Percentiles rank a stretch among this genome's conserved stretches.
Conservation (phyloP, 352 stramenopile species). For the Phytopythium oedochilum region DNA sequence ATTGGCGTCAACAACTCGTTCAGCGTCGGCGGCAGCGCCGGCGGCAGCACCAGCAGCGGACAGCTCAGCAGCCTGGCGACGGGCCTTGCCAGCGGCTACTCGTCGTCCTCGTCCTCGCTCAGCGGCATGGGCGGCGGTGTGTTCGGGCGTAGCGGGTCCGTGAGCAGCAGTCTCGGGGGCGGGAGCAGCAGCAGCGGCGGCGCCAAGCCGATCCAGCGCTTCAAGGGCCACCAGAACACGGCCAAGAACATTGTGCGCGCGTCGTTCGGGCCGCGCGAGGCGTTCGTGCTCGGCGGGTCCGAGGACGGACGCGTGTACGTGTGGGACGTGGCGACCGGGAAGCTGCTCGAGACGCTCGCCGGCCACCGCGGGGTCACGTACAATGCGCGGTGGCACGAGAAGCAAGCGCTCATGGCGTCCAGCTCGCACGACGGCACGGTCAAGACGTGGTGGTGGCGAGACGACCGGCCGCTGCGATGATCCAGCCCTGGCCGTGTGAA, state of each 20-base stretch:
- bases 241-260: conserved; percentile 86
- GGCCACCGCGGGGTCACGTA: conserved; percentile 80
- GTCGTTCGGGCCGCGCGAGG: conserved; percentile 79
- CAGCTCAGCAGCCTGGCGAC: conserved; percentile 1
- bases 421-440: conserved; percentile 88
- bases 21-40: conserved; percentile 12
- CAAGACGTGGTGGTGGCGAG: conserved; percentile 88
- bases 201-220: conserved; percentile 75
- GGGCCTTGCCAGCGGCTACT: conserved; percentile 4
- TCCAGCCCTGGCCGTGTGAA: conserved; percentile 13
- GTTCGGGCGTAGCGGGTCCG: conserved; percentile 3
- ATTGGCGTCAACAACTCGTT: conserved; percentile 16
- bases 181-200: conserved; percentile 35
- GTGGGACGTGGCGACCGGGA: conserved; percentile 85
- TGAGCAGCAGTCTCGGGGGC: not conserved
- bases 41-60: not conserved
- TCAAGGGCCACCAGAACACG: conserved; percentile 89
- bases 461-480: conserved; percentile 39
- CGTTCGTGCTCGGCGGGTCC: conserved; percentile 83
- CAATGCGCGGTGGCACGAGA: conserved; percentile 84
- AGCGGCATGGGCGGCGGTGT: not conserved
- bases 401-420: conserved; percentile 77
- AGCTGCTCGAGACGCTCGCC: conserved; percentile 74
- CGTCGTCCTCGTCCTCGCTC: conserved; percentile 1
- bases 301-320: conserved; percentile 85